Evolutionary conservation across 2,329 filamentous ascomycete genomes (phyloP).

Genomic region (Helicocarpus griseus): DNA sequence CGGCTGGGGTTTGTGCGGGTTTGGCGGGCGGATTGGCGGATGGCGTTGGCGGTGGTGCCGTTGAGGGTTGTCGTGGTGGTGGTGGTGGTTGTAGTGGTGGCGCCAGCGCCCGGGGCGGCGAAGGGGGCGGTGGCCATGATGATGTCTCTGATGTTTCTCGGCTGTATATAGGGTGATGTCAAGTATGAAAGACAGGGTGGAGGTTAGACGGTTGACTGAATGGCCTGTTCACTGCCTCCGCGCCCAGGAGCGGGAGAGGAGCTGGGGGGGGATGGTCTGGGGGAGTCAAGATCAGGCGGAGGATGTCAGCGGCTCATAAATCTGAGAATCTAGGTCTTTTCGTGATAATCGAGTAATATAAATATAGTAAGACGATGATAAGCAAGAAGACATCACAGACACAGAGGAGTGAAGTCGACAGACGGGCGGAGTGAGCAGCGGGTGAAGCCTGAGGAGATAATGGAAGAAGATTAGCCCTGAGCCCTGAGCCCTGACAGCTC

Average conservation of each 20-base stretch:
- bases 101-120: neutral
- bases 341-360: neutral
- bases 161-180: neutral
- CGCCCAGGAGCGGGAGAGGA: neutral
- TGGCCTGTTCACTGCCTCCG: neutral
- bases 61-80: conserved; percentile 14
- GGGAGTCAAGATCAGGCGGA: neutral
- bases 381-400: too few species aligned
- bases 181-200: neutral
- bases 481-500: too few species aligned
- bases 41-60: conserved; percentile 19
- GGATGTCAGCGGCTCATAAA: too few species aligned
- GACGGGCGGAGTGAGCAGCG: too few species aligned
- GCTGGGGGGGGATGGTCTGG: neutral
- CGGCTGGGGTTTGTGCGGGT: conserved; percentile 42
- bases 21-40: conserved; percentile 33
- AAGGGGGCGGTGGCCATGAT: neutral
- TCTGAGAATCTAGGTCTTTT: neutral
- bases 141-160: neutral
- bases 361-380: neutral
- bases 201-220: neutral
- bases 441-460: too few species aligned
- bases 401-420: too few species aligned
- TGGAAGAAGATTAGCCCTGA: too few species aligned
- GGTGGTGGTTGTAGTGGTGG: neutral